Base-by-base conservation (phyloP, 352 stramenopile genomes). In the Pythium biforme region DNA sequence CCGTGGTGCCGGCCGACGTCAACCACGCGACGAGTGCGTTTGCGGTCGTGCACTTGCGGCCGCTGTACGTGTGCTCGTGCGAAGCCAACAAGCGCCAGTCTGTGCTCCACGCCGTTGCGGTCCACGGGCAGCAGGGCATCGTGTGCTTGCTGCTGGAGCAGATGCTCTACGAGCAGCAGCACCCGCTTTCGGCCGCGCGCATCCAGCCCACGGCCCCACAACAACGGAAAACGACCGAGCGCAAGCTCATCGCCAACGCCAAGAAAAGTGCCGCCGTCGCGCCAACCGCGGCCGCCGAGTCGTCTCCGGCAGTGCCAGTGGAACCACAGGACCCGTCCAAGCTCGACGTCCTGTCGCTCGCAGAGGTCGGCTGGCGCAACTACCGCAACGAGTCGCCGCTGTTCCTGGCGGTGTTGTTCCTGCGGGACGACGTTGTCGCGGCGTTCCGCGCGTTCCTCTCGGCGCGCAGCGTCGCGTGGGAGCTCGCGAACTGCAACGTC, bases 61-160 rank as follows among this genome's bases (percentile, higher is more conserved):
- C 78, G 8, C 58, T 90, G 12, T 89, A 87, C 58, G 65, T 79
- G 15, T 90, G 81, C 23, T 87, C 77, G 10, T 90, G 81, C 23
- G 81, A 90, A 57, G 67, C 81, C 37, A 70, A 80, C 47, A 89
- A 87, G 60, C 62, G 68, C 12, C 81, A 90, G 63, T 88, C 79
- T 1, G 81, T 86, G 31, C 67, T 90, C 17, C 81, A 91, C 54
- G 80, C 79, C 0, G 76, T 81, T 7, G 76, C 77, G 25, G 78
- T 60, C 20, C 77, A 84, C 53, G 81, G 81, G 0, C 75, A 87
- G 49, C 25, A 74, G 3, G 74, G 83, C 25, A 84, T 91, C 25
- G 57, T 86, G 6, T 29, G 65, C n/a, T 33, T 88, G 22, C 59
- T 91, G 27, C 76, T 91, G 22, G 56, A 60, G 20, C 71, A 81